Conservation (phyloP, 73 alveolate species). For the Paramecium caudatum region DNA sequence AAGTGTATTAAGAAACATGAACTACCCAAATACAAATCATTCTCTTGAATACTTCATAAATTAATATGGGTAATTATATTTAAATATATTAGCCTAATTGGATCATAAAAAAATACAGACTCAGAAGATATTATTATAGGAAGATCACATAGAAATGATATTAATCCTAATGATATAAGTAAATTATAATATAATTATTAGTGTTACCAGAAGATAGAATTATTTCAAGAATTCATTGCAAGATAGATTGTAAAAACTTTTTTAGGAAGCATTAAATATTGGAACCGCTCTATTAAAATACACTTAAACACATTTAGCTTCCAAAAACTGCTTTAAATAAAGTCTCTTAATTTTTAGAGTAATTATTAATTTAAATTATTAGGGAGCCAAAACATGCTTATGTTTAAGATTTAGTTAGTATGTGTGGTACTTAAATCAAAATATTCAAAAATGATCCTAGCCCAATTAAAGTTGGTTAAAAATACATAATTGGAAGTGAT, state of each 20-base stretch:
- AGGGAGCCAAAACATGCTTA: conserved; percentile 41
- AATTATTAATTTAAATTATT: background rate
- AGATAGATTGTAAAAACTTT: conserved; percentile 10
- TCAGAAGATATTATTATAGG: conserved; percentile 74
- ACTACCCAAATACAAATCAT: conserved; percentile 3
- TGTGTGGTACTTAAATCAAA: conserved; percentile 60
- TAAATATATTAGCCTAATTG: conserved; percentile 56
- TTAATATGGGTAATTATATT: conserved; percentile 17
- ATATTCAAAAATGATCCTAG: background rate
- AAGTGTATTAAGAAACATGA: conserved; percentile 61
- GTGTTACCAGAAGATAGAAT: conserved; percentile 62
- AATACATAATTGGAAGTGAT: conserved; percentile 50
- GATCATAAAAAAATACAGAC: conserved; percentile 59
- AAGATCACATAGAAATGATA: conserved; percentile 44
- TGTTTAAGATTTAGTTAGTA: conserved; percentile 71
- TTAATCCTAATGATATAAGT: conserved; percentile 68
- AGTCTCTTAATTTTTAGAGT: conserved; percentile 51
- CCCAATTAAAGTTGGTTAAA: conserved; percentile 24
- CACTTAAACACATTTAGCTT: background rate
- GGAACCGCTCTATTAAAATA: background rate
- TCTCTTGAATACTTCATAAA: conserved; percentile 58
- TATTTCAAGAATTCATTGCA: conserved; percentile 73
- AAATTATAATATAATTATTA: background rate
- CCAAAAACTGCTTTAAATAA: background rate
- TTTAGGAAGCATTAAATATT: background rate